A percentile compares a stretch with the other conserved stretches of the same genome.
Evolutionary conservation across 257 asterid genomes (phyloP).

Genomic region (Misopates orontium): DNA sequence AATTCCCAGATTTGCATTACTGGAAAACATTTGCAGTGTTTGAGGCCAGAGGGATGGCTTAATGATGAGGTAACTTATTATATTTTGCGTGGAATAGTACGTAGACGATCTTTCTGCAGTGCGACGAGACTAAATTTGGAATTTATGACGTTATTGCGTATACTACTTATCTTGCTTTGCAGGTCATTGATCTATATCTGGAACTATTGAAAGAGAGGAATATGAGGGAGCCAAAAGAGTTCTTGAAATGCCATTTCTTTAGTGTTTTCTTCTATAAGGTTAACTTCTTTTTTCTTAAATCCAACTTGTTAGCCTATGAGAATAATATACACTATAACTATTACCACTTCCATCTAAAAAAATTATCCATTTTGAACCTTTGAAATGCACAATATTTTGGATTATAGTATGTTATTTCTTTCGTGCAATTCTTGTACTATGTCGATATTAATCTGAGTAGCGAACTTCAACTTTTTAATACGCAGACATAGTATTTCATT

Average conservation of each 20-base stretch:
- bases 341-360: too few species aligned
- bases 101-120: background rate
- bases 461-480: too few species aligned
- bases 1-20: slow-evolving; percentile 56
- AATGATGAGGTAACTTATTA: slow-evolving; percentile 51
- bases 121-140: background rate
- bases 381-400: too few species aligned
- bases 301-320: background rate
- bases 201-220: slow-evolving; percentile 93
- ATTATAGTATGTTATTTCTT: too few species aligned
- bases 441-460: too few species aligned
- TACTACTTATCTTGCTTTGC: slow-evolving; percentile 20
- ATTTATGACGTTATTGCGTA: slow-evolving; percentile 1
- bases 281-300: background rate
- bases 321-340: too few species aligned
- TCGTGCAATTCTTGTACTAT: too few species aligned
- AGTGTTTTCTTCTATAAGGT: slow-evolving; percentile 46
- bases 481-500: too few species aligned
- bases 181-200: slow-evolving; percentile 90
- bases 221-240: slow-evolving; percentile 72
- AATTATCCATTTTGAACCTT: too few species aligned
- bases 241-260: slow-evolving; percentile 86
- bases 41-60: slow-evolving; percentile 57
- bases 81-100: background rate
- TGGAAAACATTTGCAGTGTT: slow-evolving; percentile 52